Conservation (phyloP, 192 early-diverging fungal genomes). For the Phycomyces nitens region DNA sequence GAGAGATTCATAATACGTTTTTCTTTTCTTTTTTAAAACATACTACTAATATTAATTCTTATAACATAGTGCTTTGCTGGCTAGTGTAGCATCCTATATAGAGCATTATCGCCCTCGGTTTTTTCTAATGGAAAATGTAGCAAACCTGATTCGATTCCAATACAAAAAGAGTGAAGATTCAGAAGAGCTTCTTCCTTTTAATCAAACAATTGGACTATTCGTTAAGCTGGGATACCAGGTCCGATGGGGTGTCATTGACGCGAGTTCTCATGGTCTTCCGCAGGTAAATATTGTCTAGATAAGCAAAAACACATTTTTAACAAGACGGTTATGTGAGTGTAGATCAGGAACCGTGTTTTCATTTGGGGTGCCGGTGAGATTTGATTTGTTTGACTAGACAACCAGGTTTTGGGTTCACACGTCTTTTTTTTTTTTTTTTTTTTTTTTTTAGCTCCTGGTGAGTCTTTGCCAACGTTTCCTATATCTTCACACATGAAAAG, state of each 20-base stretch:
- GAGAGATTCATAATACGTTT: too few species aligned
- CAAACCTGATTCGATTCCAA: conserved; percentile 5
- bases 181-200: neutral
- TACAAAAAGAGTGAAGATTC: neutral
- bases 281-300: conserved; percentile 11
- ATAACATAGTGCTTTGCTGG: conserved; percentile 27
- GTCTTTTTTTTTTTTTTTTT: too few species aligned
- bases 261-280: conserved; percentile 13
- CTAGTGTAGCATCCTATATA: conserved; percentile 25
- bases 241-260: conserved; percentile 20
- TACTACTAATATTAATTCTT: conserved; percentile 1
- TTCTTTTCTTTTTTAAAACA: neutral
- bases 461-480: too few species aligned
- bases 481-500: too few species aligned
- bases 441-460: too few species aligned
- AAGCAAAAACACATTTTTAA: too few species aligned
- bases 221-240: conserved; percentile 29
- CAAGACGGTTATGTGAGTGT: too few species aligned
- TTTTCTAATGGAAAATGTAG: conserved; percentile 32
- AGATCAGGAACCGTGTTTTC: conserved; percentile 16
- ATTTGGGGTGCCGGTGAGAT: conserved; percentile 30
- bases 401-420: too few species aligned
- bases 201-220: conserved; percentile 16
- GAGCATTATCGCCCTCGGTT: conserved; percentile 24
- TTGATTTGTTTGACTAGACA: neutral